Base-by-base conservation (phyloP, 306 rosid species). In the Vachellia pachyceras region DNA sequence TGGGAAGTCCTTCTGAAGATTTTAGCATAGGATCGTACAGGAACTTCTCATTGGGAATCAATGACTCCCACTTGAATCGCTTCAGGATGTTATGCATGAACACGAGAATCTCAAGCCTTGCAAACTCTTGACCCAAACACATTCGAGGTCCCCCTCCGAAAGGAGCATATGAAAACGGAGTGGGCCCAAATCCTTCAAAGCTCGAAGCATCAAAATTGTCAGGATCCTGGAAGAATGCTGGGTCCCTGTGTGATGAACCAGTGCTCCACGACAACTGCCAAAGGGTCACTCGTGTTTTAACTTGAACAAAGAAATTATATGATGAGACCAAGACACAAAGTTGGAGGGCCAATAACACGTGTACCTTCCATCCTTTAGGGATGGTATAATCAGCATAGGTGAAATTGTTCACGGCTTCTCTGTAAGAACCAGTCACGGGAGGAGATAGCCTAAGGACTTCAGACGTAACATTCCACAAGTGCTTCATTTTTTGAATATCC, bases 361-460 rank as follows among this genome's bases (percentile, higher is more conserved):
- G 39, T 80, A 90, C 93, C 90, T 88, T 90, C 92, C 89, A 90
- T 3, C 90, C 92, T 75, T 79, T 85, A 3, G 92, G 92, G 75
- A 90, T 83, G 76, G 69, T 67, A 79, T 74, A 88, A 50, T 77
- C 86, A 79, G 87, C 90, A 80, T 86, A 85, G 77, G 83, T 85
- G 80, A 90, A 79, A 75, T 86, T 85, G 69, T 65, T 73, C 22
- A 36, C 5, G 0, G 86, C 92, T 75, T 88, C 85, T 79, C 90
- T 83, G n/a, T 77, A 90, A 47, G 89, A 82, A 50, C 94, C 91
- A 33, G 69, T 57, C 13, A 85, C 89, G 0, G 94, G 82, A 10
- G 91, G 91, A 1, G 79, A 74, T 15, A 86, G 36, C 69, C 91
- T 86, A 71, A 88, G 15, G 18, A 79, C 86, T 81, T 90, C 90